These are phyloP conservation scores for Meyerozyma smithsonii DNA, from an alignment of 1,139 yeast species.

Conservation along the genomic window DNA sequence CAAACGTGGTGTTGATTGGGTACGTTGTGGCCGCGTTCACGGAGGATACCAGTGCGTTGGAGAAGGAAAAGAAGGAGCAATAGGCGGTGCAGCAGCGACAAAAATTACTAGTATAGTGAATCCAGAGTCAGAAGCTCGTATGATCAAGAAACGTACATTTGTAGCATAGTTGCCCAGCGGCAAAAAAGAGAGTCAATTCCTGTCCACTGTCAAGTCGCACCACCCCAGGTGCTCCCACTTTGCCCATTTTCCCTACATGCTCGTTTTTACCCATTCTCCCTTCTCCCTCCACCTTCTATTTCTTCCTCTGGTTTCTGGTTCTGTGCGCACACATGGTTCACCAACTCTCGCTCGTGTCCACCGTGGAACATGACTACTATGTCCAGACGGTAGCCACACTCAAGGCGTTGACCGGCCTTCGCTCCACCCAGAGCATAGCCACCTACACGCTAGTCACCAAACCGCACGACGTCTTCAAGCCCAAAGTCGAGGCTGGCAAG, in stretches of 20 bases:
- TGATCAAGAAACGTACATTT: too few species aligned
- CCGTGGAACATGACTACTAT: constrained; percentile 39
- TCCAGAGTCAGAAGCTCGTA: background rate
- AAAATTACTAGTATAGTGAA: too few species aligned
- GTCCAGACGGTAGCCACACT: constrained; percentile 41
- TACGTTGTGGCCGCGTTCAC: constrained; percentile 83
- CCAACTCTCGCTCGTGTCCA: constrained; percentile 38
- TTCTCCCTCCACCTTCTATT: too few species aligned
- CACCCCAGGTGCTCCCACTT: too few species aligned
- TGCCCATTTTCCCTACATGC: too few species aligned
- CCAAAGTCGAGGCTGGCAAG: constrained; percentile 47
- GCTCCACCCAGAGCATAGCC: constrained; percentile 35
- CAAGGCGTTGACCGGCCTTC: constrained; percentile 41
- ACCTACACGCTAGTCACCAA: constrained; percentile 42
- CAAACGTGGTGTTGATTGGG: constrained; percentile 81
- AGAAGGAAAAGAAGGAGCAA: constrained; percentile 27
- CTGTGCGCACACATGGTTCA: constrained; percentile 29
- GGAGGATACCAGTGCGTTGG: constrained; percentile 55
- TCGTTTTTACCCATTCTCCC: too few species aligned
- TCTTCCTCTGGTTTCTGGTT: background rate
- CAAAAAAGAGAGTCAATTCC: too few species aligned
- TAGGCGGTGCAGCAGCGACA: constrained; percentile 4
- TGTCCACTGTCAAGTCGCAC: too few species aligned
- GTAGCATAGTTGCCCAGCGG: too few species aligned
- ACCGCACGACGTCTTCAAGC: constrained; percentile 41